These are phyloP conservation scores for Aphanomyces stellatus DNA, from an alignment of 352 stramenopile species.

Conservation along the genomic window DNA sequence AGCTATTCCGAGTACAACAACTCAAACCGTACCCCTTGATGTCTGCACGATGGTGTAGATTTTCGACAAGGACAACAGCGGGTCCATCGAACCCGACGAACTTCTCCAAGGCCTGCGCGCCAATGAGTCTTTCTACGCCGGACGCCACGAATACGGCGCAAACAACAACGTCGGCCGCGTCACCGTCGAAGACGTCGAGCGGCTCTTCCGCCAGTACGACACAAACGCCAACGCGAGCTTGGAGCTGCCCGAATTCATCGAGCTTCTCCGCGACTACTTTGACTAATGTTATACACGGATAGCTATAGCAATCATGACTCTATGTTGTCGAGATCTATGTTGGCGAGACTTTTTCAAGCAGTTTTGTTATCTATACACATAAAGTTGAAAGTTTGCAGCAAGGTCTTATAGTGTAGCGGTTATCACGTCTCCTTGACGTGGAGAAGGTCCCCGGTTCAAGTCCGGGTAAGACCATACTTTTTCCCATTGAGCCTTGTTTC, in stretches of 20 bases:
- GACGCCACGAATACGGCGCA: slow-evolving; percentile 24
- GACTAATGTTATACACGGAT: slow-evolving; percentile 28
- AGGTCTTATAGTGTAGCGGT: no score
- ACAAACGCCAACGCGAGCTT: slow-evolving; percentile 60
- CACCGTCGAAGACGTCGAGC: slow-evolving; percentile 38
- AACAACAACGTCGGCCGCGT: slow-evolving; percentile 12
- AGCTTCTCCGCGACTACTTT: slow-evolving; percentile 65
- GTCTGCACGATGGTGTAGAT: slow-evolving; percentile 23
- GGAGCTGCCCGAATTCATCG: slow-evolving; percentile 68
- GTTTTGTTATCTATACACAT: no score
- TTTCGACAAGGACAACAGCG: slow-evolving; percentile 59
- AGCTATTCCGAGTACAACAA: slow-evolving; percentile 36
- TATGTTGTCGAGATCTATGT: no score
- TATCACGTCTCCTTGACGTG: no score
- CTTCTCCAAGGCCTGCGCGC: slow-evolving; percentile 53
- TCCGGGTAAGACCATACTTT: no score
- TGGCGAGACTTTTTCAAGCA: no score
- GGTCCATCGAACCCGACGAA: slow-evolving; percentile 58
- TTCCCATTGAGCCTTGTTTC: no score
- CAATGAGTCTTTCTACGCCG: slow-evolving; percentile 67
- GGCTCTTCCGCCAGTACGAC: slow-evolving; percentile 72
- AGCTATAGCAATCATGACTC: no score
- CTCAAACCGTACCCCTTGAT: not conserved
- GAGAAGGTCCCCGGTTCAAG: no score
- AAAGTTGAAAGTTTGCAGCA: no score